phyloP scores from a whole-genome alignment of 2,329 filamentous ascomycete species.

The Volutella citrinella region DNA sequence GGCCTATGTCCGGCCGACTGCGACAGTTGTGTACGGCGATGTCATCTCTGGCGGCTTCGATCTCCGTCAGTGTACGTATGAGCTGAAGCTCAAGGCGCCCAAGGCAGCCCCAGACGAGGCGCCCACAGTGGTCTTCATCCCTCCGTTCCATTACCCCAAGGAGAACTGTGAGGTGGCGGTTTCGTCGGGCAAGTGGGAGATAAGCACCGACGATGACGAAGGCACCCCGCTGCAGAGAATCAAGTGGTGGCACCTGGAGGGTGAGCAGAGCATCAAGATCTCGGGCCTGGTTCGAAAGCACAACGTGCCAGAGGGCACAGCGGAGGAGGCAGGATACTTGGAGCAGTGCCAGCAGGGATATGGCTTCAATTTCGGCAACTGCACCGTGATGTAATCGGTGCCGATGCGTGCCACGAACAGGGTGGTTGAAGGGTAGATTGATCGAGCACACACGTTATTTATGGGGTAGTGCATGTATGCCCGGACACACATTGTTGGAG shows the following conservation, averaged over 20 bases:
- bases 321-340: slow-evolving; percentile 76
- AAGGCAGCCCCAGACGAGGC: slow-evolving; percentile 56
- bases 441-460: too few species aligned
- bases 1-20: slow-evolving; percentile 84
- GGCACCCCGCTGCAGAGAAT: slow-evolving; percentile 70
- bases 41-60: slow-evolving; percentile 77
- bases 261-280: slow-evolving; percentile 76
- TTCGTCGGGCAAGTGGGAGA: slow-evolving; percentile 85
- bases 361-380: slow-evolving; percentile 43
- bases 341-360: slow-evolving; percentile 60
- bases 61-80: slow-evolving; percentile 73
- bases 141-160: slow-evolving; percentile 87
- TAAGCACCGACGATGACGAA: slow-evolving; percentile 69
- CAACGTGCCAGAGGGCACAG: slow-evolving; percentile 53
- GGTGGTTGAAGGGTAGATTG: too few species aligned
- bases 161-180: slow-evolving; percentile 69
- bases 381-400: slow-evolving; percentile 56
- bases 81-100: slow-evolving; percentile 63
- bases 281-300: slow-evolving; percentile 68
- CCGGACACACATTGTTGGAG: too few species aligned
- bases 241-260: slow-evolving; percentile 89
- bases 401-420: too few species aligned
- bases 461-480: too few species aligned
- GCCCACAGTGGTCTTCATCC: slow-evolving; percentile 82
- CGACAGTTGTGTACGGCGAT: slow-evolving; percentile 70